Evolutionary conservation across 2,329 filamentous ascomycete species (phyloP).

Genomic region (Talaromyces albobiverticillius): DNA sequence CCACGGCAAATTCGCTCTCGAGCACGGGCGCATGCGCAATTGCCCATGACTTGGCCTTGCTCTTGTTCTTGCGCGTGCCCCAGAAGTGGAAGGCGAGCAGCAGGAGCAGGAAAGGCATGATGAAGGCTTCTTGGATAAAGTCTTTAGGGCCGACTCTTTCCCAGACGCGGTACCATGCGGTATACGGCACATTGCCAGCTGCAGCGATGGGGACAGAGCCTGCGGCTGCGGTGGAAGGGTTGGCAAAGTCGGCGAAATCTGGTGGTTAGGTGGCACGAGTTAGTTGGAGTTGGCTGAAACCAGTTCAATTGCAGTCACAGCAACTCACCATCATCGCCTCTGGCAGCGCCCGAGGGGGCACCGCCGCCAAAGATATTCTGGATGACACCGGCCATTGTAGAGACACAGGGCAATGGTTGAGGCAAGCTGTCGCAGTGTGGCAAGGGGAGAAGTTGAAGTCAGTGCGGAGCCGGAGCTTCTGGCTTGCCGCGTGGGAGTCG

Average conservation of each 20-base stretch:
- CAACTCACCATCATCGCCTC: conserved; percentile 35
- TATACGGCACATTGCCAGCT: conserved; percentile 64
- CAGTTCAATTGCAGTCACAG: too few relatives aligned
- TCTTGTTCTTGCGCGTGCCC: conserved; percentile 75
- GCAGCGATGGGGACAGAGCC: conserved; percentile 41
- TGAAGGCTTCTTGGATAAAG: conserved; percentile 82
- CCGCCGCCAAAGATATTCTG: conserved; percentile 38
- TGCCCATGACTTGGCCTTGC: conserved; percentile 78
- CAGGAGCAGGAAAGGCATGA: conserved; percentile 70
- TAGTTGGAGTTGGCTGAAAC: too few relatives aligned
- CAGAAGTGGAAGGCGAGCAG: conserved; percentile 77
- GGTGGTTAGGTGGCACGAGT: conserved; percentile 50
- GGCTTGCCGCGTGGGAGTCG: too few relatives aligned
- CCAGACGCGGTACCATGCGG: conserved; percentile 95
- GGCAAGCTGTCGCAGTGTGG: too few relatives aligned
- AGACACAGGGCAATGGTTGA: conserved; percentile 12
- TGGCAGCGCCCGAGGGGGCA: conserved; percentile 28
- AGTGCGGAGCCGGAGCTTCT: too few relatives aligned
- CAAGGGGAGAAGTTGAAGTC: too few relatives aligned
- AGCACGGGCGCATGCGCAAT: conserved; percentile 69
- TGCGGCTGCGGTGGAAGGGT: conserved; percentile 55
- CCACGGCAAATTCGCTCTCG: conserved; percentile 77
- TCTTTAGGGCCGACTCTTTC: conserved; percentile 81
- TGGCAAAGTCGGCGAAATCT: conserved; percentile 80
- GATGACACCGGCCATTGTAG: conserved; percentile 37